Evolutionary conservation across 768 basidiomycete species (phyloP), one percentile per base, ranked within the genome.

Genomic region (Podaxis pistillaris): DNA sequence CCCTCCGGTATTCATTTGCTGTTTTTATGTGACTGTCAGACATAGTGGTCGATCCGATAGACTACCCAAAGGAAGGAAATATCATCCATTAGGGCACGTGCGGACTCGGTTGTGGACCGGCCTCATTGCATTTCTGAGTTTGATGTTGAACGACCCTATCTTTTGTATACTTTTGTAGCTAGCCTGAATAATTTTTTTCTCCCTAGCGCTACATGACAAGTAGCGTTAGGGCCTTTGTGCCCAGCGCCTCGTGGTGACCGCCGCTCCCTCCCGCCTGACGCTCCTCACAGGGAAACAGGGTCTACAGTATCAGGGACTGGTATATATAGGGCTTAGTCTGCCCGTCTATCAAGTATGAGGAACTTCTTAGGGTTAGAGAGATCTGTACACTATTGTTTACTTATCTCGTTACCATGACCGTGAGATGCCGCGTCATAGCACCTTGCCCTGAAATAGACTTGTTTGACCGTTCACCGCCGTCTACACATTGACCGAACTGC

Each of bases 381-480:
- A 40, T 57, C 41, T 57, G 24, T 40, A 24, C 44, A 47, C 30
- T 37, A 30, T 33, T 60, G 44, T 52, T 53, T 22, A 52, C 50
- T 47, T 40, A 56, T 37, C 53, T 55, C 36, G 36, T 55, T 55
- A 37, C 53, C 53, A 62, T 56, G 61, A 62, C 55, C 61, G 61
- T 56, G 61, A 52, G 61, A 62, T 49, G 33, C 61, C 36, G 61
- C 61, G 33, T 56, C 55, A 56, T 62, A 40, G 37, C 52, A 53
- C 28, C 49, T 17, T 60, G 33, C 33, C 58, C 58, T 46, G 49
- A 50, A 60, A 47, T 17, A 30, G 26, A 60, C 50, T 36, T 44
- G 58, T n/a, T 60, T 44, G 51, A 60, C 60, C 44, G 33, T 51
- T 52, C 58, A 51, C 58, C 47, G 58, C 50, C 50, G 33, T 19